phyloP scores from a whole-genome alignment of 371 early-diverging fungal species.

The Mucor irregularis region DNA sequence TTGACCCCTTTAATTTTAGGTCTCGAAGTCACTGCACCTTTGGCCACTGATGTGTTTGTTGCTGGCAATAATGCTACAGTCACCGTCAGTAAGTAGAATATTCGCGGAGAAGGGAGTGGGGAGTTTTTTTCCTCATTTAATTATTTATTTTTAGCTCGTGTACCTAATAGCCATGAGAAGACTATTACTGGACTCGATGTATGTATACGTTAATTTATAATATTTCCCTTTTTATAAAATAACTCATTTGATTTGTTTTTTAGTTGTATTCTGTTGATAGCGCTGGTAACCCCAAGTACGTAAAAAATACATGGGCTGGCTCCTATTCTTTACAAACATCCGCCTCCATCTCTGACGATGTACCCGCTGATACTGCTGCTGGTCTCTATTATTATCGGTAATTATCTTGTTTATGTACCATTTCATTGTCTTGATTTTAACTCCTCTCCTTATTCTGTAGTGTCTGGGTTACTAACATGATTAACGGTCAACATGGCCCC shows the following conservation, averaged over 20 bases:
- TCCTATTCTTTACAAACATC: slow-evolving; percentile 31
- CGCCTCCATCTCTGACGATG: slow-evolving; percentile 33
- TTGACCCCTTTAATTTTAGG: slow-evolving; percentile 20
- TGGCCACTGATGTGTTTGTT: slow-evolving; percentile 21
- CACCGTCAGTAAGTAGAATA: slow-evolving; percentile 27
- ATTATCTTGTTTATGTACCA: background rate
- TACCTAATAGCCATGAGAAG: slow-evolving; percentile 33
- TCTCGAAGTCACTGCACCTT: slow-evolving; percentile 25
- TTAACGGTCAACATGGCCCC: slow-evolving; percentile 45
- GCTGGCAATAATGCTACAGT: slow-evolving; percentile 37
- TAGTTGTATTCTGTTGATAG: slow-evolving; percentile 41
- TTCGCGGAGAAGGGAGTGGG: too few species aligned
- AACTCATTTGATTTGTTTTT: background rate
- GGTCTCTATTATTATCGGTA: slow-evolving; percentile 57
- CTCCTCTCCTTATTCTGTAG: slow-evolving; percentile 14
- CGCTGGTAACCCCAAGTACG: slow-evolving; percentile 39
- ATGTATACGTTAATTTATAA: too few species aligned
- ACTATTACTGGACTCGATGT: slow-evolving; percentile 50
- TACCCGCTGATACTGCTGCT: slow-evolving; percentile 31
- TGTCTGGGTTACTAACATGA: slow-evolving; percentile 50
- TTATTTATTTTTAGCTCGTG: slow-evolving; percentile 18
- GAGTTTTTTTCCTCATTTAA: background rate
- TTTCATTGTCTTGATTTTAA: background rate
- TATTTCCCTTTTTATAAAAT: slow-evolving; percentile 12
- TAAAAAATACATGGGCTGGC: slow-evolving; percentile 48